Evolutionary conservation across 179 eudicot genomes (phyloP), one percentile per base, ranked within the genome.

Genomic region (Silene vulgaris): DNA sequence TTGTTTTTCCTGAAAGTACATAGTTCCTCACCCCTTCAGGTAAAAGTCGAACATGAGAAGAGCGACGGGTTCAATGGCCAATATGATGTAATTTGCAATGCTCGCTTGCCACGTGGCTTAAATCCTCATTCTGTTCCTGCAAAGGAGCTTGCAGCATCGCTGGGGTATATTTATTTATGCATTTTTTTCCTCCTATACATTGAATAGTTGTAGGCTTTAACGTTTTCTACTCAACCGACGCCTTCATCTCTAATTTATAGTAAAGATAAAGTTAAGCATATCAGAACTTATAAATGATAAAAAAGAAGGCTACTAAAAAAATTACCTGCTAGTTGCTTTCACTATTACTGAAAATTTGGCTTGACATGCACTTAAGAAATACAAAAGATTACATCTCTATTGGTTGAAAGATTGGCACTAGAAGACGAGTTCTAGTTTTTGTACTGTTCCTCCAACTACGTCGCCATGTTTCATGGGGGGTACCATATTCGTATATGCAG

Each of bases 61-160:
- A 88, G 93, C 74, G 97, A 93, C 80, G 94, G 89, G 7, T 86
- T 75, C 75, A 83, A 59, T 78, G 90, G 91, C 17, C 90, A 84
- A 81, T 96, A 81, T 85, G 99, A 96, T 86, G 89, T 89, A 74
- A 91, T 96, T 78, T 96, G 99, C 82, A 89, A 86, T 86, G 98
- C 97, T 77, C 90, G 93, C 72, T 86, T 96, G 77, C 99, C 99
- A 54, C 93, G 89, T 80, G 99, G 97, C 72, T 85, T 96, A 71
- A 96, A 96, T 85, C 97, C 99, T 71, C 99, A 96, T 84, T 93
- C 99, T 78, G 89, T 96, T 84, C 93, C 92, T 73, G 75, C 97
- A 29, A 90, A 88, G 67, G 98, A 96, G 84, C 99, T 96, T 73
- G 96, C 90, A 68, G 97, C 98, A 26, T 89, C 99, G 4, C 80